Conservation (phyloP, 2,329 filamentous ascomycete species). For the Teratosphaeria viscida region DNA sequence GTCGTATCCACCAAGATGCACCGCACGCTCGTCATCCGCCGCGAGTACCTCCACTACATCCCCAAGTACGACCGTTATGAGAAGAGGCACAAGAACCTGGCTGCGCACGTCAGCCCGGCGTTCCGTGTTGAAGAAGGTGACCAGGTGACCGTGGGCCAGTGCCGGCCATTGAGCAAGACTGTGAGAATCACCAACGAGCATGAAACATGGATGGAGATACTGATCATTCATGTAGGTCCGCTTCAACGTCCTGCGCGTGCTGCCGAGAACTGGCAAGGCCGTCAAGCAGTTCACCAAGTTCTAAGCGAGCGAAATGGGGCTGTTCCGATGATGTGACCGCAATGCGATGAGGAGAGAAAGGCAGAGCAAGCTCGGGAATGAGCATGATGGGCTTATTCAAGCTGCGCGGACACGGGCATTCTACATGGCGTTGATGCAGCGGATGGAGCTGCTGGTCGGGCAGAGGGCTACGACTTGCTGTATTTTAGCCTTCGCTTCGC, state of each 20-base stretch:
- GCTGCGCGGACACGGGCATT: not conserved
- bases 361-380: not conserved
- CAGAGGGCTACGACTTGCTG: not conserved
- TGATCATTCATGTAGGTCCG: conserved; percentile 55
- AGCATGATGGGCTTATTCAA: not conserved
- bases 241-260: conserved; percentile 99
- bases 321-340: not conserved
- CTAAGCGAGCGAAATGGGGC: conserved; percentile 44
- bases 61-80: conserved; percentile 99
- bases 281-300: conserved; percentile 99
- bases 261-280: conserved; percentile 91
- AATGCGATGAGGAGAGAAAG: not conserved
- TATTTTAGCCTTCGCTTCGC: not conserved
- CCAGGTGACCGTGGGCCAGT: conserved; percentile 98
- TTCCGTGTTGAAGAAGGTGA: conserved; percentile 99
- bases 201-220: not conserved
- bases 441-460: not conserved
- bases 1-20: conserved; percentile 99
- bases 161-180: conserved; percentile 98
- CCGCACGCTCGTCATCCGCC: conserved; percentile 97
- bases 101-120: conserved; percentile 95
- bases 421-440: not conserved
- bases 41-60: conserved; percentile 99
- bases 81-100: conserved; percentile 99
- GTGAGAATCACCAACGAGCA: conserved; percentile 41